phyloP scores from a whole-genome alignment of 2,329 filamentous ascomycete genomes.

The Penicillium sumatraense region DNA sequence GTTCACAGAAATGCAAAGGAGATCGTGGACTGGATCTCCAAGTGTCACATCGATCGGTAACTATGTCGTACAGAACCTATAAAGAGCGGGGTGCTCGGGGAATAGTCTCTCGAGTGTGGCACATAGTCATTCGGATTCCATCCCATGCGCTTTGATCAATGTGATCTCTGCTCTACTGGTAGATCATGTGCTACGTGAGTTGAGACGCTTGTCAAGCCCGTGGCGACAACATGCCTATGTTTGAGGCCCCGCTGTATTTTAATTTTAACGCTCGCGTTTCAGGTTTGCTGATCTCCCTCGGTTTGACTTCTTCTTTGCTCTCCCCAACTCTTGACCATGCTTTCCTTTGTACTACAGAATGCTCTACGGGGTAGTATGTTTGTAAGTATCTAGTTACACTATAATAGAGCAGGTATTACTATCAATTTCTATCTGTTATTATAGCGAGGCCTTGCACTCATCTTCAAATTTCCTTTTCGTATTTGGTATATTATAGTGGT shows the following conservation, averaged over 20 bases:
- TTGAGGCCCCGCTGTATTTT: background rate
- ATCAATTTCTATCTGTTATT: too few species aligned
- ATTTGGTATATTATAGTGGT: too few species aligned
- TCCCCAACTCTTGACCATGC: too few species aligned
- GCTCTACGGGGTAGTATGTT: too few species aligned
- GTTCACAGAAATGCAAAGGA: background rate
- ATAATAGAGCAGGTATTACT: too few species aligned
- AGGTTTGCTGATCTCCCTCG: background rate
- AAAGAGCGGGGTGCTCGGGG: background rate
- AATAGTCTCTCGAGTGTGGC: background rate
- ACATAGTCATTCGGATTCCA: background rate
- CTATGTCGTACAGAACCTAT: background rate
- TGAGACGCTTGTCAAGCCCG: background rate
- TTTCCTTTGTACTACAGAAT: too few species aligned
- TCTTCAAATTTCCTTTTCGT: too few species aligned
- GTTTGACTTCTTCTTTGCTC: background rate
- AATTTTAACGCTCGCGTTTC: background rate
- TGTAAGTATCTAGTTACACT: too few species aligned
- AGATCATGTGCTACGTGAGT: background rate
- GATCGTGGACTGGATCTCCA: background rate
- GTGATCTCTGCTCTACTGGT: background rate
- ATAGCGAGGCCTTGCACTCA: too few species aligned
- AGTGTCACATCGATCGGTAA: background rate
- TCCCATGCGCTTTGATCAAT: background rate
- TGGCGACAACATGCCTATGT: background rate